These are phyloP conservation scores for Cymodocea nodosa DNA, from an alignment of 116 monocot species.

Conservation along the genomic window DNA sequence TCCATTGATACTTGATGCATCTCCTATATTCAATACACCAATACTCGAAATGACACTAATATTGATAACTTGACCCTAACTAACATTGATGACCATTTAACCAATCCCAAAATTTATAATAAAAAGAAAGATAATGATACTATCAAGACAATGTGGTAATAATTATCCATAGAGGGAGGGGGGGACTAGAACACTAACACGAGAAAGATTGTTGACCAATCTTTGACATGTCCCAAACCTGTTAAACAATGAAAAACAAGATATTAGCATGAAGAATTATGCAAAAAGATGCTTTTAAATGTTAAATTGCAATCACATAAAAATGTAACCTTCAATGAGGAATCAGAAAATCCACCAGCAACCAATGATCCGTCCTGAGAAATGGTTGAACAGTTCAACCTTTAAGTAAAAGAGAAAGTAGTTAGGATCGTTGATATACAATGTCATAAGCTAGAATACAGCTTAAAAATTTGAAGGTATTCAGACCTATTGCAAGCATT, in stretches of 20 bases:
- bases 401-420: constrained; percentile 8
- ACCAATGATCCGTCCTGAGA: constrained; percentile 90
- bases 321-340: constrained; percentile 71
- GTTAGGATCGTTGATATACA: not conserved
- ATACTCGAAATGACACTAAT: too few relatives aligned
- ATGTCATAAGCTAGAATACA: not conserved
- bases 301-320: not conserved
- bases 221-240: constrained; percentile 98
- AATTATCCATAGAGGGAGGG: not conserved
- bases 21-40: too few relatives aligned
- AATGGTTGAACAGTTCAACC: constrained; percentile 85
- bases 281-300: not conserved
- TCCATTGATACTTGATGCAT: too few relatives aligned
- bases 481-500: constrained; percentile 89
- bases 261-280: not conserved
- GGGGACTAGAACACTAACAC: constrained; percentile 28
- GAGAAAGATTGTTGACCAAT: constrained; percentile 47
- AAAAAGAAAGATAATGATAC: too few relatives aligned
- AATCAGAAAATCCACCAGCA: constrained; percentile 96
- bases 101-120: too few relatives aligned
- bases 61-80: too few relatives aligned
- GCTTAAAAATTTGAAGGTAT: constrained; percentile 1
- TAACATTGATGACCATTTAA: too few relatives aligned
- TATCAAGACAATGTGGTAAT: too few relatives aligned
- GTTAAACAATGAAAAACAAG: constrained; percentile 9